Base-by-base conservation (phyloP, 805 yeast species). In the Yarrowia sp. region DNA sequence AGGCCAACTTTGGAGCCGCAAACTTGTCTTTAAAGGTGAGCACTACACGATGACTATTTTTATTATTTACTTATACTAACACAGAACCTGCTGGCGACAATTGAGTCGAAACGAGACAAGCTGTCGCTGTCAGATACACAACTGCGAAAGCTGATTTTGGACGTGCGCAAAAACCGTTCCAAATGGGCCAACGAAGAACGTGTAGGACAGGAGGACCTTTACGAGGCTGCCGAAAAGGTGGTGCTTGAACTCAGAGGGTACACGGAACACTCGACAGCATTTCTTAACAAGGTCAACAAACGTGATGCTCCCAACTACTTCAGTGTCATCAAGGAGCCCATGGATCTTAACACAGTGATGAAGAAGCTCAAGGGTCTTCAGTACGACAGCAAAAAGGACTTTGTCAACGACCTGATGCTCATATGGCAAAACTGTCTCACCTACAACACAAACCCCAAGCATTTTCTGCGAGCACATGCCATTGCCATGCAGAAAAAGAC, bases 251-350 rank as follows among this genome's bases (percentile, higher is more conserved):
- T 95, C 36, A 82, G 99, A 72, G 90, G 93, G 7, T 90, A 88
- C 70, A 93, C 99, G 0, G 98, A 95, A 72, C 98, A 95, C 76
- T 92, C 98, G 0, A 92, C 98, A 0, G 96, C 98, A 0, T 95
- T 95, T 72, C 80, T 95, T 69, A 95, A 92, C 76, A 90, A 90
- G 73, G 99, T 95, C n/a, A 90, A 95, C 66, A 95, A 95, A 74
- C 83, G 99, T 65, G 99, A 95, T 72, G 99, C 99, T 0, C 99
- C 99, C 8, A 95, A 95, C 73, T 95, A 95, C 76, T 91, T 91
- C 69, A 87, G 88, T 65, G 82, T 95, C 45, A 93, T 95, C 71
- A 92, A 91, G 71, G 85, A 84, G 66, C 98, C 99, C 22, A 95
- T 95, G 99, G 99, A 95, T 73, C 79, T 95, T 69, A 92, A 92